Evolutionary conservation across 2,329 filamentous ascomycete genomes (phyloP), one percentile per base, ranked within the genome.

Genomic region (Alternaria incomplexa): DNA sequence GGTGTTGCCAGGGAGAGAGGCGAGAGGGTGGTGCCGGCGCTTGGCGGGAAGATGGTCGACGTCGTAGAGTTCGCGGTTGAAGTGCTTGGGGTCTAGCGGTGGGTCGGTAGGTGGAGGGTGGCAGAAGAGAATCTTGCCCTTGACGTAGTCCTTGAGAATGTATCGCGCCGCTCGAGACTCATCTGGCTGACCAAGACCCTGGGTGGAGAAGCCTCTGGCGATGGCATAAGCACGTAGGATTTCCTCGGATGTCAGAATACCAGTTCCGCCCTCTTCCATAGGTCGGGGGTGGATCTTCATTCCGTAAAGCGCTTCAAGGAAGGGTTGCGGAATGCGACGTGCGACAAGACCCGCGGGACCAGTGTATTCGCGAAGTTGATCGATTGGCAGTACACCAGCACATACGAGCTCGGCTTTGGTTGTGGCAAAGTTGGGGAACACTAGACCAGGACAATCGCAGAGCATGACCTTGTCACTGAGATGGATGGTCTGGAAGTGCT

Each of bases 401-500:
- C 93, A 96, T 10, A 99, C 96, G 20, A 99, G 88, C 75, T 99
- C 96, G 43, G 93, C 96, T 82, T 98, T 98, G 50, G 94, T 98
- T 48, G 90, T 94, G 61, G 96, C 95, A 73, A 98, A 99, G 82
- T 98, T 98, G 73, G 96, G 94, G 80, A 99, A 98, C 2, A 99
- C 96, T 20, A 99, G 90, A 90, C 96, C 96, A 10, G 96, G 96
- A 77, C 96, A 99, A 89, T 99, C 96, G 81, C 96, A 98, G 7
- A 99, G 88, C 50, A 98, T 87, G 66, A 99, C 93, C 62, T 90
- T 89, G 1, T 96, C 91, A 62, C 92, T 96, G 30, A 99, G 88
- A 78, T 97, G 94, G 62, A 99, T 96, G 1, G 96, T 99, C 81
- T 99, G 96, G 84, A 99, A 99, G 76, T 99, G 96, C 84, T 99